A percentile compares a stretch with the other conserved stretches of the same genome.
Conservation (phyloP, 2,329 filamentous ascomycete species). For the Malbranchea cinnamomea region DNA sequence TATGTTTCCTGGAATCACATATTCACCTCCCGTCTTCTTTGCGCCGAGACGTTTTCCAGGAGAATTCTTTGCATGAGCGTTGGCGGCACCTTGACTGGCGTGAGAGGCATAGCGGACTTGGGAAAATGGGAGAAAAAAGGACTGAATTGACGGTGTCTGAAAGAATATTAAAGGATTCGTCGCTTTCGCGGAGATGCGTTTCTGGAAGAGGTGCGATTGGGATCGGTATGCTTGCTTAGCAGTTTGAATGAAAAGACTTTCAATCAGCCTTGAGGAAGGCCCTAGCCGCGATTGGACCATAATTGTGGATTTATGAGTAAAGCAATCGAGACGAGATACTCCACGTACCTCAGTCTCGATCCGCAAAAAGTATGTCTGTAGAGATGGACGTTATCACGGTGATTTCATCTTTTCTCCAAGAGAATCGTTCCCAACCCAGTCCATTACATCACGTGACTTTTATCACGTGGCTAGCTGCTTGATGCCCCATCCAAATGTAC, state of each 20-base stretch:
- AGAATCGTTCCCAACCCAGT: too few relatives aligned
- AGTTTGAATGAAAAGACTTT: conserved; percentile 19
- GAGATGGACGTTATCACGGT: too few relatives aligned
- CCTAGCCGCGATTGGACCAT: conserved; percentile 32
- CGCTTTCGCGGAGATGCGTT: too few relatives aligned
- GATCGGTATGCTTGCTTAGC: conserved; percentile 3
- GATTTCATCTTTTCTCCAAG: conserved; percentile 1
- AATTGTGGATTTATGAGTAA: conserved; percentile 6
- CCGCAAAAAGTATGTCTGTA: too few relatives aligned
- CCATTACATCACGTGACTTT: conserved; percentile 1
- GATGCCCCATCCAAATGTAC: too few relatives aligned
- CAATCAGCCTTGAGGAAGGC: conserved; percentile 24
- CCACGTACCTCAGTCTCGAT: conserved; percentile 2
- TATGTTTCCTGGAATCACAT: conserved; percentile 90
- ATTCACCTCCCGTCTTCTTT: conserved; percentile 86
- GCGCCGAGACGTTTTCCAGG: conserved; percentile 81
- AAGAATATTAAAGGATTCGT: too few relatives aligned
- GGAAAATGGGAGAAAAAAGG: conserved; percentile 23
- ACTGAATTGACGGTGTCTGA: conserved; percentile 15
- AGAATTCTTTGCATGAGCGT: conserved; percentile 49
- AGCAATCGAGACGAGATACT: conserved; percentile 5
- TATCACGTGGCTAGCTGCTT: background rate
- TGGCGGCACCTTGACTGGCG: conserved; percentile 52
- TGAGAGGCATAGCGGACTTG: conserved; percentile 48
- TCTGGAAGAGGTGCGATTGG: conserved; percentile 11